Evolutionary conservation across 1,284 basidiomycete species (phyloP).

Genomic region (Trametes versicolor): DNA sequence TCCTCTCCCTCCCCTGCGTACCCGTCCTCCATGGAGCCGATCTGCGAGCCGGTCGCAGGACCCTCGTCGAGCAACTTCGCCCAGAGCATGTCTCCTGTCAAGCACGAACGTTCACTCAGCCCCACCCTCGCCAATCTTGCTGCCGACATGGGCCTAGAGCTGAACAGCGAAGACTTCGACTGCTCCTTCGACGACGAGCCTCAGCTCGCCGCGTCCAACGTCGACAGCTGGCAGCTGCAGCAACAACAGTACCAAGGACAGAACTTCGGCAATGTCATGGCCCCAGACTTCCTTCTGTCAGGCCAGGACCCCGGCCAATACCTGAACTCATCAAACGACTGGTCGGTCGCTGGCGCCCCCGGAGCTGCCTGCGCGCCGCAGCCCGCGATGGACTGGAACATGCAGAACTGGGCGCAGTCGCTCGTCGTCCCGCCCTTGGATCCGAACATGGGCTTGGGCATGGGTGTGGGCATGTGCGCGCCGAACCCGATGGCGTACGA

Average conservation of each 20-base stretch:
- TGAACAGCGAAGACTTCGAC: neutral
- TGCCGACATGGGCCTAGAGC: neutral
- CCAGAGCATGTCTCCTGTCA: neutral
- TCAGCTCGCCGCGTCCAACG: neutral
- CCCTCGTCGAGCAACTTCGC: neutral
- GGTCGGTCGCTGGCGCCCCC: neutral
- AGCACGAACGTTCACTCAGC: neutral
- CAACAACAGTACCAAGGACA: slow-evolving; percentile 9
- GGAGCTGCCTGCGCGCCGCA: neutral
- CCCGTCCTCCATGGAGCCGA: neutral
- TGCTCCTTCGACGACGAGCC: neutral
- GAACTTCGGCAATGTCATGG: slow-evolving; percentile 15
- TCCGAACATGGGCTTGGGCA: neutral
- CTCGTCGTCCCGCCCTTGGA: neutral
- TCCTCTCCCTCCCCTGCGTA: neutral
- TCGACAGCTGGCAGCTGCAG: neutral
- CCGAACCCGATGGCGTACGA: neutral
- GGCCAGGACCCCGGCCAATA: slow-evolving; percentile 9
- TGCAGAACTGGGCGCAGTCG: neutral
- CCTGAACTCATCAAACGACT: neutral
- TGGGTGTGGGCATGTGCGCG: neutral
- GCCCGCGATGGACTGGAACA: slow-evolving; percentile 2
- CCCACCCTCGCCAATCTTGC: neutral
- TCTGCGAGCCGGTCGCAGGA: neutral
- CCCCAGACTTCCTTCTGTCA: slow-evolving; percentile 1